Evolutionary conservation across 495 filamentous ascomycete species (phyloP), one percentile per base, ranked within the genome.

Genomic region (Immersiella caudata): DNA sequence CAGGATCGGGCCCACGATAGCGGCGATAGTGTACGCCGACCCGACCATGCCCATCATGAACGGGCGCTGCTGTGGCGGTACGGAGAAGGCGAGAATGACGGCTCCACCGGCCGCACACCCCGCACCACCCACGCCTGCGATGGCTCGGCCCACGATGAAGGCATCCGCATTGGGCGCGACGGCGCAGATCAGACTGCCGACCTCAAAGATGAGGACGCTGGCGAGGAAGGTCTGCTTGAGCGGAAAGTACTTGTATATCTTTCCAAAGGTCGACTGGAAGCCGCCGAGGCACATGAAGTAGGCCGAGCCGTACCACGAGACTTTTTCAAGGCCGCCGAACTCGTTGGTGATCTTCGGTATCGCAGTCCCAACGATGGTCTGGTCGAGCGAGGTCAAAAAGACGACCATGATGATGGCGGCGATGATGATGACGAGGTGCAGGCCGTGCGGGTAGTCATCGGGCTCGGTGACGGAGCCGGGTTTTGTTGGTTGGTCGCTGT

Each of bases 91-190:
- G 46, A 85, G 75, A 64, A 84, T 78, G 9, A 77, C 73, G 49
- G 74, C 67, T 18, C 65, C 26, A 0, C 79, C 79, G 3, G 70
- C 72, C 18, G 73, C 71, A 2, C 78, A 46, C 2, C 79, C 79
- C 21, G 79, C 78, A 6, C 75, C 74, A 0, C 82, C 84, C 27
- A 81, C 33, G 20, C 85, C 85, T 25, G 84, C 83, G 27, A 88
- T 74, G 29, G 84, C 84, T 22, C 85, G 79, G 4, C 86, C 84
- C 20, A 85, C 67, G 52, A 88, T 87, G 56, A 87, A 76, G 22
- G 80, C 80, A 3, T 68, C 68, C 11, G 81, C 82, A 35, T 72
- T 83, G 0, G 84, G 86, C 7, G 85, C 84, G 9, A 79, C 79
- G 66, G 77, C 86, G 55, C 85, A 87, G 27, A 87, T 68, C 2